These are phyloP conservation scores for Neopestalotiopsis sp. DNA, from an alignment of 2,329 filamentous ascomycete genomes.

Conservation along the genomic window DNA sequence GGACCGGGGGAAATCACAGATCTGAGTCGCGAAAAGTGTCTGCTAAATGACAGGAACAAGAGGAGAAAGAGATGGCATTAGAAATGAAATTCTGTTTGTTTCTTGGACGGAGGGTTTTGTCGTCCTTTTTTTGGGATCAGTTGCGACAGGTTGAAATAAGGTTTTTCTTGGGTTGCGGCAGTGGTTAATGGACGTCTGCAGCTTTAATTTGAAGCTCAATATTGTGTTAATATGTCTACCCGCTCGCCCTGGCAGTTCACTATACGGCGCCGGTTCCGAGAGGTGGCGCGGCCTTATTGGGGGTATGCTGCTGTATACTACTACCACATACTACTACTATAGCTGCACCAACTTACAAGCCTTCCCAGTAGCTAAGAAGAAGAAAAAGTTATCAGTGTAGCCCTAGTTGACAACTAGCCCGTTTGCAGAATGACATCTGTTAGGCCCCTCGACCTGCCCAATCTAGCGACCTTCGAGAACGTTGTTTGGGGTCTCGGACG, in stretches of 20 bases:
- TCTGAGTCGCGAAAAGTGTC: neutral
- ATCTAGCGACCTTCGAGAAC: conserved; percentile 1
- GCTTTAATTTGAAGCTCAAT: conserved; percentile 18
- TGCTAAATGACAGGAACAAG: neutral
- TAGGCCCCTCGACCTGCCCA: conserved; percentile 11
- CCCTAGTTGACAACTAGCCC: conserved; percentile 3
- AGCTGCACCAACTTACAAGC: neutral
- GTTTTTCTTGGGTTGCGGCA: conserved; percentile 19
- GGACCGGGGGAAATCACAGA: neutral
- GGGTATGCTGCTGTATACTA: neutral
- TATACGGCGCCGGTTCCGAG: conserved; percentile 20
- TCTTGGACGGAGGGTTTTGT: neutral
- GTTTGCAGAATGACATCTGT: neutral
- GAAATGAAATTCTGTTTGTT: neutral
- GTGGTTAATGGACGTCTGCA: conserved; percentile 12
- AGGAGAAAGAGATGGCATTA: neutral
- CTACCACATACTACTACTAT: neutral
- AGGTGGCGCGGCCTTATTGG: conserved; percentile 11
- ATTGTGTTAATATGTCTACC: conserved; percentile 18
- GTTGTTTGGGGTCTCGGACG: neutral
- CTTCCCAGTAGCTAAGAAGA: neutral
- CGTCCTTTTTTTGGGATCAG: neutral
- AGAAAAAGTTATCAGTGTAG: no score
- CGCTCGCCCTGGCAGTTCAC: conserved; percentile 18
- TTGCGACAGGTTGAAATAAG: conserved; percentile 16